Evolutionary conservation across 2,329 filamentous ascomycete genomes (phyloP).

Genomic region (Curvularia verruculosa): DNA sequence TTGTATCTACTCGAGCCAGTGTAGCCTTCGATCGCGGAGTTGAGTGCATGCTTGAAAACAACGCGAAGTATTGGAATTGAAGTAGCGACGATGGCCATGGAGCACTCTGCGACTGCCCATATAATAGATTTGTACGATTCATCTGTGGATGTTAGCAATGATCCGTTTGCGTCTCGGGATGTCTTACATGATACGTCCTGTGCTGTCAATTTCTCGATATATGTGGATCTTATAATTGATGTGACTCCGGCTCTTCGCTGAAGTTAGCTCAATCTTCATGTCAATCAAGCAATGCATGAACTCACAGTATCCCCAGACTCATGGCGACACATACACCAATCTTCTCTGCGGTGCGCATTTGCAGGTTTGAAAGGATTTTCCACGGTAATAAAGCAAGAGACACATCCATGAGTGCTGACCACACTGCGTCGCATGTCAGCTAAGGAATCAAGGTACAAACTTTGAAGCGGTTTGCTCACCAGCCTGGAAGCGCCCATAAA

Average conservation of each 20-base stretch:
- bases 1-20: constrained; percentile 4
- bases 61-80: constrained; percentile 21
- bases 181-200: constrained; percentile 20
- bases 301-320: constrained; percentile 20
- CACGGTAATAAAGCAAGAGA: constrained; percentile 19
- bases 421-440: constrained; percentile 14
- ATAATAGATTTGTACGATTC: constrained; percentile 18
- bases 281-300: not conserved
- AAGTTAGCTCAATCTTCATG: constrained; percentile 4
- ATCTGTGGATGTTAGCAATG: constrained; percentile 9
- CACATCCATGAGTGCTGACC: constrained; percentile 19
- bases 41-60: constrained; percentile 18
- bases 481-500: constrained; percentile 19
- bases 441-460: not conserved
- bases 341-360: constrained; percentile 19
- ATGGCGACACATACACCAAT: constrained; percentile 20
- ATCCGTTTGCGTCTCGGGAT: not conserved
- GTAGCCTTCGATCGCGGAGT: constrained; percentile 16
- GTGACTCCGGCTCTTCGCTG: constrained; percentile 13
- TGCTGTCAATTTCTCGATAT: constrained; percentile 13
- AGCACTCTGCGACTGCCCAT: constrained; percentile 19
- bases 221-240: constrained; percentile 14
- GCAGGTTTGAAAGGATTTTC: constrained; percentile 17
- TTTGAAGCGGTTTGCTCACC: constrained; percentile 10
- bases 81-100: constrained; percentile 20